Base-by-base conservation (phyloP, 116 monocot species). In the Cymodocea nodosa region DNA sequence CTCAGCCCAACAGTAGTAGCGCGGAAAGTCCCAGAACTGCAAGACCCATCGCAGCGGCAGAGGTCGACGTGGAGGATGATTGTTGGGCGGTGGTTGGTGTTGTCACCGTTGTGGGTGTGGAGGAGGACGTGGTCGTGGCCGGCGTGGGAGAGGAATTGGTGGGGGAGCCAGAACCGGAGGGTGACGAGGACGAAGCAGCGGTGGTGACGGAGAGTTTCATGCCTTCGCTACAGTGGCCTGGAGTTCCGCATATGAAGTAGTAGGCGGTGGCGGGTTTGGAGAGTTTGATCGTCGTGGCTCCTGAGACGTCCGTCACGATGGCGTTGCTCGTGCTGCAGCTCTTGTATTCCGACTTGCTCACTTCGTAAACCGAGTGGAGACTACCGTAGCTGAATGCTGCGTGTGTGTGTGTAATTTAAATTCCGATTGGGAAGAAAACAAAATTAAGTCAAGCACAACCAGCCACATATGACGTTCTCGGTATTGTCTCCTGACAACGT, bases 221-320 rank as follows among this genome's bases (percentile, higher is more conserved):
- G 36, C 89, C 89, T 20, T 39, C 14, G 73, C 39, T 18, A 68
- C 89, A 89, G 73, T 89, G 89, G 51, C 85, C 80, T 15, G 68
- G 15, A 0, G 82, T 71, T 52, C 80, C 89, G 67, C 89, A 89
- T 78, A 89, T 77, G 85, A 89, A 89, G 80, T 82, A 89, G 58
- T 79, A 81, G 57, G 69, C 75, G 56, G 75, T 69, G 25, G 85
- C 80, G 0, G 89, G n/a, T 34, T 61, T 72, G 50, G 66, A 51
- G 24, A 89, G 82, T 10, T 50, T 51, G 73, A 89, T 67, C 61
- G 60, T 85, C 37, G 85, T 89, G 75, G 55, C 79, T 35, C 72
- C 59, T 35, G 75, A 73, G 51, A 11, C 78, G 80, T 76, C 71
- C 23, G 75, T 69, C 35, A 69, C 62, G 58, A 80, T 19, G 50